Base-by-base conservation (phyloP, 202 grass and related monocot species). In the Setaria italica region DNA sequence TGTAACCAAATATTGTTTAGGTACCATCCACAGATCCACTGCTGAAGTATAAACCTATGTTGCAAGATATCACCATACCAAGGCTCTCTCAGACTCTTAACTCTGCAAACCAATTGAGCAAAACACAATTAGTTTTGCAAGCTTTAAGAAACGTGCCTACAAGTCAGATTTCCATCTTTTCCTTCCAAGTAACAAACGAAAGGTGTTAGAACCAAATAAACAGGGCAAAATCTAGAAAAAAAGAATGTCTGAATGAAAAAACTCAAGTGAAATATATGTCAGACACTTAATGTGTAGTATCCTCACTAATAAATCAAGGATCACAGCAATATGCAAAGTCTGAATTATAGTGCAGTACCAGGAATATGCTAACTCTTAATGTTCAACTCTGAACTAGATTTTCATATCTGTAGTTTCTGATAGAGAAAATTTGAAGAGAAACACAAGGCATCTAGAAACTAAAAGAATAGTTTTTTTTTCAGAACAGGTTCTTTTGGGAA, bases 1-100 rank as follows among this genome's bases (percentile, higher is more conserved):
- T 67, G 49, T 68, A 77, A 29, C 41, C 10, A 80, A 68, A 68
- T 67, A 39, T 78, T 72, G 65, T 63, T 50, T 72, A 72, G 42
- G 32, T 37, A 81, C 30, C 32, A 49, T 13, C 39, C 53, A 81
- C 42, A 60, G 51, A 67, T 76, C 33, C 53, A 81, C 42, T 68
- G 51, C 75, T 77, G 62, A 85, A 60, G 64, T 46, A 77, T n/a
- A 79, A 72, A 47, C 37, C 57, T 75, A 34, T 75, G 49, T 67
- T 37, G 17, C 45, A 64, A 25, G 47, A 54, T 62, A 30, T 62
- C 25, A 62, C 25, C 30, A 32, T 62, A 62, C 11, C 25, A 30
- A 62, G 11, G 25, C 11, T 30, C 21, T 62, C 25, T 62, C 11
- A 11, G 59, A 14, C 10, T 62, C 10, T 62, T 5, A 62, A 62